These are phyloP conservation scores for Prunus salicina DNA, from an alignment of 306 rosid species.

Conservation along the genomic window DNA sequence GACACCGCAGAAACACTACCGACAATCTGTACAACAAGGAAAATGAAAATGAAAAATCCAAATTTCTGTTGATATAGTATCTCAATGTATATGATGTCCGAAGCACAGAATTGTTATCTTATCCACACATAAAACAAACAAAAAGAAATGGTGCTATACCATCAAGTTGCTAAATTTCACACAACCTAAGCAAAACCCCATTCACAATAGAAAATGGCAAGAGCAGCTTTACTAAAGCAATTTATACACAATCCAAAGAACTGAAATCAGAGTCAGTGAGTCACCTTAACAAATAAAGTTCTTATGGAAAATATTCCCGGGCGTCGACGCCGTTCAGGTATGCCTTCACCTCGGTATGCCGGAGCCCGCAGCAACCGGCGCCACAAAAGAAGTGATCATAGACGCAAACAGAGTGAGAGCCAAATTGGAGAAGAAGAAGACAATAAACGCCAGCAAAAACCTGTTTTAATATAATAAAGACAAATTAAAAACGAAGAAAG, in stretches of 20 bases:
- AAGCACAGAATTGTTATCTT: background rate
- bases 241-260: background rate
- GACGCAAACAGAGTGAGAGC: slow-evolving; percentile 67
- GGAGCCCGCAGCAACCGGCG: slow-evolving; percentile 85
- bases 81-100: background rate
- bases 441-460: slow-evolving; percentile 59
- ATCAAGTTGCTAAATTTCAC: slow-evolving; percentile 1
- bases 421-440: slow-evolving; percentile 69
- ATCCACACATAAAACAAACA: background rate
- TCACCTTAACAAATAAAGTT: slow-evolving; percentile 80
- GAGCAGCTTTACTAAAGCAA: background rate
- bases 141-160: background rate
- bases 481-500: background rate
- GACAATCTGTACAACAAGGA: slow-evolving; percentile 53
- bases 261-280: background rate
- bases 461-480: slow-evolving; percentile 31
- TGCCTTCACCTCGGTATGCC: slow-evolving; percentile 96
- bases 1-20: slow-evolving; percentile 94
- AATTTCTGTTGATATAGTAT: background rate
- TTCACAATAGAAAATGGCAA: background rate
- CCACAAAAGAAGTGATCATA: slow-evolving; percentile 63
- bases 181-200: background rate
- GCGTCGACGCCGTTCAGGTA: slow-evolving; percentile 93
- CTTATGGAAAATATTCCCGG: slow-evolving; percentile 65
- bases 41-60: background rate